These are phyloP conservation scores for Monoraphidium neglectum DNA, from an alignment of 139 green algal species.

Conservation along the genomic window DNA sequence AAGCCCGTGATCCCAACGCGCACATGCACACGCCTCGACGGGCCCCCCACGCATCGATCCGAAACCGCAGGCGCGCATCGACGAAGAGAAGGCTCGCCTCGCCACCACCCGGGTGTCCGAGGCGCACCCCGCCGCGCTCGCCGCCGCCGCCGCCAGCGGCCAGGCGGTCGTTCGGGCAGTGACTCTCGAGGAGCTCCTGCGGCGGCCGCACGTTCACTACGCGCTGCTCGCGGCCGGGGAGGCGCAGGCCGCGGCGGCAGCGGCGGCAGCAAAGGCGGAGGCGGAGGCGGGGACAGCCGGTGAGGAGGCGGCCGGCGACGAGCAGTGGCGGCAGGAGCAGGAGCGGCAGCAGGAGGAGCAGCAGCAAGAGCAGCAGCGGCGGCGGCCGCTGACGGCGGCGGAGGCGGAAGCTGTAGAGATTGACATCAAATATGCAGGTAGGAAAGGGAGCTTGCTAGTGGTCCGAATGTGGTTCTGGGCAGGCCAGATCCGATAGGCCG, in stretches of 20 bases:
- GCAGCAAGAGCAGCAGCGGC: conserved; percentile 9
- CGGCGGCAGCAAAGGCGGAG: background rate
- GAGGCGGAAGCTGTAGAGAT: conserved; percentile 94
- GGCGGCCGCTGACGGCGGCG: background rate
- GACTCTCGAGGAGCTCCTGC: conserved; percentile 87
- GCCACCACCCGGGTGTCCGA: conserved; percentile 48
- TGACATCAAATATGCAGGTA: conserved; percentile 96
- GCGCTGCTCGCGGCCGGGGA: conserved; percentile 51
- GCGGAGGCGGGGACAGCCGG: too few species aligned
- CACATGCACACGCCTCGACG: too few species aligned
- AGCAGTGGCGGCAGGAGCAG: too few species aligned
- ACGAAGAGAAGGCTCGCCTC: conserved; percentile 75
- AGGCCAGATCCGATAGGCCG: too few species aligned
- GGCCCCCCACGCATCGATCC: too few species aligned
- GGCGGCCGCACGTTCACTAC: conserved; percentile 90
- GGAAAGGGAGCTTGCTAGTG: too few species aligned
- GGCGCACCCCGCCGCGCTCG: conserved; percentile 38
- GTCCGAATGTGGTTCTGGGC: too few species aligned
- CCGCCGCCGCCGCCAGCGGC: conserved; percentile 51
- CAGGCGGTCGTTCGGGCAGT: conserved; percentile 52
- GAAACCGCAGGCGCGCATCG: conserved; percentile 54
- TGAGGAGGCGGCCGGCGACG: too few species aligned
- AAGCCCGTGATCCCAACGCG: too few species aligned
- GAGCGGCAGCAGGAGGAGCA: background rate
- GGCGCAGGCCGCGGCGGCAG: background rate